Conservation (phyloP, 352 stramenopile genomes). For the Phytophthora meadii region DNA sequence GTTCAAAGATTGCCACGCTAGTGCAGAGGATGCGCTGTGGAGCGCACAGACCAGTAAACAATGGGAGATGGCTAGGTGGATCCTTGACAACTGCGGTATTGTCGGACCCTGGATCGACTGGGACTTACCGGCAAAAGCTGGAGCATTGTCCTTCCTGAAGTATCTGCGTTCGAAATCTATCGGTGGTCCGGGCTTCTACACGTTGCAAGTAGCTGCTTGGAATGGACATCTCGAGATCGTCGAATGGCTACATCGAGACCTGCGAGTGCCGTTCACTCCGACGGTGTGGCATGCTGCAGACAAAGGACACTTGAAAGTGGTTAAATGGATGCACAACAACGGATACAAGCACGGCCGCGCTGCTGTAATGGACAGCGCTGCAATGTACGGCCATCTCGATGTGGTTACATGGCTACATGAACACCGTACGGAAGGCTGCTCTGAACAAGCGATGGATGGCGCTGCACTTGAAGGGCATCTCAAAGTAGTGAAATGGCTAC, state of each 20-base stretch:
- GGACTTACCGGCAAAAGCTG: slow-evolving; percentile 56
- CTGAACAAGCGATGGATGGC: slow-evolving; percentile 34
- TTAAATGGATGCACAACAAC: slow-evolving; percentile 47
- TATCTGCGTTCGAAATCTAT: slow-evolving; percentile 50
- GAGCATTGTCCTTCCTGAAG: slow-evolving; percentile 51
- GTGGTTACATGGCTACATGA: slow-evolving; percentile 48
- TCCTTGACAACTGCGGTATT: slow-evolving; percentile 40
- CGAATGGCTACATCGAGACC: slow-evolving; percentile 41
- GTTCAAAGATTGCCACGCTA: slow-evolving; percentile 19
- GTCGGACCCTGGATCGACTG: slow-evolving; percentile 44
- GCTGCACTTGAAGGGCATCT: slow-evolving; percentile 42
- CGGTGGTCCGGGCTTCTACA: slow-evolving; percentile 53
- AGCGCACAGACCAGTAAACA: slow-evolving; percentile 31
- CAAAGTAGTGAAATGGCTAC: slow-evolving; percentile 43
- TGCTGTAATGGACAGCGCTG: slow-evolving; percentile 53
- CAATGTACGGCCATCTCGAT: slow-evolving; percentile 51
- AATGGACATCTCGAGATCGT: slow-evolving; percentile 43
- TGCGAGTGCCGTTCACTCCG: slow-evolving; percentile 28
- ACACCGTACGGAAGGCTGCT: slow-evolving; percentile 31
- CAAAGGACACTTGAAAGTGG: slow-evolving; percentile 34
- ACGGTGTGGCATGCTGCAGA: slow-evolving; percentile 38
- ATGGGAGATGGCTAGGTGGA: slow-evolving; percentile 27
- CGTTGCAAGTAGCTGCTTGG: slow-evolving; percentile 65
- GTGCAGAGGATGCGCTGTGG: slow-evolving; percentile 33
- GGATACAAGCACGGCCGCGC: slow-evolving; percentile 37